Evolutionary conservation across 768 basidiomycete species (phyloP).

Genomic region (Pisolithus microcarpus): DNA sequence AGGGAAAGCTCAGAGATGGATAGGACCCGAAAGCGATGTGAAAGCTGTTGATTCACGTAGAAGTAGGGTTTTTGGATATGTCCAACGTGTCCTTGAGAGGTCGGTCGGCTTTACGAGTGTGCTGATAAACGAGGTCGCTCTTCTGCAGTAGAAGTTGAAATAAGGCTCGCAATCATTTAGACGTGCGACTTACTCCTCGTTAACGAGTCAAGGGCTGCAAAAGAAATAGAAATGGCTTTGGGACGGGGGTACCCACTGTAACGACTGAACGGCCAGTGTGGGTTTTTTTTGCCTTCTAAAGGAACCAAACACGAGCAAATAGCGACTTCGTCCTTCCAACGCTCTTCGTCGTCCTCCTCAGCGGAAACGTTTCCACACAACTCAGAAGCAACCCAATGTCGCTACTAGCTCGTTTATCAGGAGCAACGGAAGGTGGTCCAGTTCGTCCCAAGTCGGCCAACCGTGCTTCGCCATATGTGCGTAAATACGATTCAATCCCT

Average conservation of each 20-base stretch:
- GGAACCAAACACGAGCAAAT: background rate
- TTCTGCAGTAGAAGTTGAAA: too few species aligned
- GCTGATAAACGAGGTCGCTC: too few species aligned
- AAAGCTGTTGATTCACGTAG: background rate
- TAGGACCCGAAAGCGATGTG: background rate
- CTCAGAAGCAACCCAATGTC: conserved; percentile 16
- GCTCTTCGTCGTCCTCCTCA: background rate
- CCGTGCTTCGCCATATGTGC: conserved; percentile 29
- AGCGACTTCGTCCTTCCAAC: background rate
- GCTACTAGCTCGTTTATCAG: conserved; percentile 24
- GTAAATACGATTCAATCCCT: conserved; percentile 27
- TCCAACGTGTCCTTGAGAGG: too few species aligned
- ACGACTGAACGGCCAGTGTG: background rate
- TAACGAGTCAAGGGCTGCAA: too few species aligned
- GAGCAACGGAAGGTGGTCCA: conserved; percentile 23
- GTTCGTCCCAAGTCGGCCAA: conserved; percentile 25
- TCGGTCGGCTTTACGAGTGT: too few species aligned
- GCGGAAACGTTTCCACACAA: background rate
- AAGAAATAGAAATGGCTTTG: too few species aligned
- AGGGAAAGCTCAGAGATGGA: background rate
- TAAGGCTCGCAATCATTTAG: too few species aligned
- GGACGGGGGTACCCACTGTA: too few species aligned
- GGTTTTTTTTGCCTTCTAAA: background rate
- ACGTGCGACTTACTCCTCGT: too few species aligned
- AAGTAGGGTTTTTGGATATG: background rate